Conservation (phyloP, 495 filamentous ascomycete species). For the Penicillium coffeae region DNA sequence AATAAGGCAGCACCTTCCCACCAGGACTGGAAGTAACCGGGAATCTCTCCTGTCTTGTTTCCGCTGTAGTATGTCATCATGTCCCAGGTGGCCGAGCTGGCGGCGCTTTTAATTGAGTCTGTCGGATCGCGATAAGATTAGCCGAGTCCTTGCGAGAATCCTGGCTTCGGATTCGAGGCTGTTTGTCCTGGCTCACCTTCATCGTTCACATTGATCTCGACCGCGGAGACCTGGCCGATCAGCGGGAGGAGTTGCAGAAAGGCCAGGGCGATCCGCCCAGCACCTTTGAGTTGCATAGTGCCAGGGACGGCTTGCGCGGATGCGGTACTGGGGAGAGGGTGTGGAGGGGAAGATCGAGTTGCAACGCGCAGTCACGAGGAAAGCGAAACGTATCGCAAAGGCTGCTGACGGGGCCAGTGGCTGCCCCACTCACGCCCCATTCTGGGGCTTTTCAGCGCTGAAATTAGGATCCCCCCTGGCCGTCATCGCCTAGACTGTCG, state of each 20-base stretch:
- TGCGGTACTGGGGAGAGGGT: background rate
- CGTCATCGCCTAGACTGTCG: no score
- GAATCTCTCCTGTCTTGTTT: conserved; percentile 51
- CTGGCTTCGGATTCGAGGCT: no score
- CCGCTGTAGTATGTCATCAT: conserved; percentile 66
- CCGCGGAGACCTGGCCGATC: background rate
- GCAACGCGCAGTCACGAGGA: no score
- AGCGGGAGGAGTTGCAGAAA: background rate
- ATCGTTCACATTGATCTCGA: background rate
- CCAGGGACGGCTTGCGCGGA: background rate
- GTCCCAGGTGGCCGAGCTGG: conserved; percentile 52
- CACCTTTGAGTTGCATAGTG: background rate
- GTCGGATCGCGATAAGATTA: conserved; percentile 19
- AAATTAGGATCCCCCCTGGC: no score
- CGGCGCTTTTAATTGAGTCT: conserved; percentile 61
- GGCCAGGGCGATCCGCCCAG: background rate
- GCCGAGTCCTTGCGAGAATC: background rate
- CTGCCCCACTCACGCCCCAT: no score
- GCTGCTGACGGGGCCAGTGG: no score
- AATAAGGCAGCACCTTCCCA: conserved; percentile 70
- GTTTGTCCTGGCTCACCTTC: background rate
- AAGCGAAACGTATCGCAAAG: no score
- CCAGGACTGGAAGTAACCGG: conserved; percentile 56
- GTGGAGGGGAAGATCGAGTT: no score
- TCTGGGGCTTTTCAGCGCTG: no score